phyloP scores from a whole-genome alignment of 257 asterid species.

The Solanum dulcamara region DNA sequence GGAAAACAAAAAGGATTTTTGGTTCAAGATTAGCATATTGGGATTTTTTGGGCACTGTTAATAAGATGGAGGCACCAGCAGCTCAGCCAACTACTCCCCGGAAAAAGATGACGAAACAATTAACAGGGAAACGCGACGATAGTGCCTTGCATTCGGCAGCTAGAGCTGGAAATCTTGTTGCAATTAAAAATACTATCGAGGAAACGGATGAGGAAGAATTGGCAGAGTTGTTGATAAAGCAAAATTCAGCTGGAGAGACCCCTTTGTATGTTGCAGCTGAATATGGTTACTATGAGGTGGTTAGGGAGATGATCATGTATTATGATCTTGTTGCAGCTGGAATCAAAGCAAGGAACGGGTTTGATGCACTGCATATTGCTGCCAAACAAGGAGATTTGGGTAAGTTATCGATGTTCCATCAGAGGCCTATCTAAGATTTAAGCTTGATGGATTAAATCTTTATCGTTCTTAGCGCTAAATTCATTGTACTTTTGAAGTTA shows the following conservation, averaged over 20 bases:
- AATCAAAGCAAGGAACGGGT: slow-evolving; percentile 41
- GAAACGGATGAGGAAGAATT: slow-evolving; percentile 15
- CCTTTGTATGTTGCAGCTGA: slow-evolving; percentile 39
- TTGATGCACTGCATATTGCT: slow-evolving; percentile 42
- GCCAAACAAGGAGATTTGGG: slow-evolving; percentile 53
- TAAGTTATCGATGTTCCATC: neutral
- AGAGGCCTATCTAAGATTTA: neutral
- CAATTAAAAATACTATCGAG: slow-evolving; percentile 11
- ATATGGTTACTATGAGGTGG: slow-evolving; percentile 32
- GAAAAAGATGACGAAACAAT: slow-evolving; percentile 40
- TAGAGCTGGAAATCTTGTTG: slow-evolving; percentile 27
- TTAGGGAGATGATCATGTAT: slow-evolving; percentile 24
- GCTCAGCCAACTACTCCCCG: slow-evolving; percentile 1
- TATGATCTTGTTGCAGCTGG: slow-evolving; percentile 35
- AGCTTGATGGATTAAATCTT: neutral
- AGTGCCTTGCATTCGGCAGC: slow-evolving; percentile 37
- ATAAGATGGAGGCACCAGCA: neutral
- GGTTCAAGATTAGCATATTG: neutral
- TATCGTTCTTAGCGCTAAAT: neutral
- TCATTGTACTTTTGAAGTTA: neutral
- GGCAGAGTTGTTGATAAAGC: slow-evolving; percentile 17
- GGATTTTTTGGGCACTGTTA: neutral
- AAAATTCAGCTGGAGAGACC: slow-evolving; percentile 37
- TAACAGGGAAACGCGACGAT: slow-evolving; percentile 41
- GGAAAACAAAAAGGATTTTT: slow-evolving; percentile 10